A percentile compares a stretch with the other conserved stretches of the same genome.
Conservation (phyloP, 2,329 filamentous ascomycete genomes). For the Emmonsiellopsis sp. region DNA sequence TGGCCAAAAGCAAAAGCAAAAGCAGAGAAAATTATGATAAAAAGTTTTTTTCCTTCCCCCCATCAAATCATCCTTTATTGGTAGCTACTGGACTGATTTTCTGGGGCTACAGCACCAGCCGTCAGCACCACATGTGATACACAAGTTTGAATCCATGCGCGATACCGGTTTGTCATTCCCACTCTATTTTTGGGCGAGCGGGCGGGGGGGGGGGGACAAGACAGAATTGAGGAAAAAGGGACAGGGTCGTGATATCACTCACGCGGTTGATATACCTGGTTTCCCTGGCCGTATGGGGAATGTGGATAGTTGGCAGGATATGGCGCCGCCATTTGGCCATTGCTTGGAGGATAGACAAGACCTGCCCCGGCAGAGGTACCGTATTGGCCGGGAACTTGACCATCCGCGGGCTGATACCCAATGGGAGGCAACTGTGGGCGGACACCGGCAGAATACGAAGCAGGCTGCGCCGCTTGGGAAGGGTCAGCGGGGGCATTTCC, state of each 20-base stretch:
- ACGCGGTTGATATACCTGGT: constrained; percentile 41
- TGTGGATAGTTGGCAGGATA: constrained; percentile 40
- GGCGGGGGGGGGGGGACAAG: neutral
- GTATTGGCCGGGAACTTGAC: constrained; percentile 53
- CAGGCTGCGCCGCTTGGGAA: constrained; percentile 25
- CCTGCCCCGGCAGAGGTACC: constrained; percentile 45
- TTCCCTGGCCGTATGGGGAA: constrained; percentile 41
- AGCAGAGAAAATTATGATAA: neutral
- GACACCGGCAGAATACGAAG: constrained; percentile 41
- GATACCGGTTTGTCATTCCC: neutral
- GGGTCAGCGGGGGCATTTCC: constrained; percentile 44
- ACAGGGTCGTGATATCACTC: constrained; percentile 29
- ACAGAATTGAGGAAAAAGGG: constrained; percentile 7
- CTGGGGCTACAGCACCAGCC: constrained; percentile 20
- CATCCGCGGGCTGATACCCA: constrained; percentile 55
- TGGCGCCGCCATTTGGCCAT: constrained; percentile 35
- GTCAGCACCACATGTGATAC: constrained; percentile 19
- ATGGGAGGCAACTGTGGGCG: constrained; percentile 66
- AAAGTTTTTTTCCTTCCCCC: neutral
- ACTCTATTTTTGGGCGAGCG: neutral
- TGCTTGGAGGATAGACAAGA: constrained; percentile 40
- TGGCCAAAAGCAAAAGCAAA: neutral
- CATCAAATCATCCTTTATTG: constrained; percentile 13
- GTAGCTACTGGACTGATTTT: constrained; percentile 21
- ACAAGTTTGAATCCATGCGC: constrained; percentile 9